Conservation (phyloP, 2,329 filamentous ascomycete species). For the Akanthomyces muscarius region DNA sequence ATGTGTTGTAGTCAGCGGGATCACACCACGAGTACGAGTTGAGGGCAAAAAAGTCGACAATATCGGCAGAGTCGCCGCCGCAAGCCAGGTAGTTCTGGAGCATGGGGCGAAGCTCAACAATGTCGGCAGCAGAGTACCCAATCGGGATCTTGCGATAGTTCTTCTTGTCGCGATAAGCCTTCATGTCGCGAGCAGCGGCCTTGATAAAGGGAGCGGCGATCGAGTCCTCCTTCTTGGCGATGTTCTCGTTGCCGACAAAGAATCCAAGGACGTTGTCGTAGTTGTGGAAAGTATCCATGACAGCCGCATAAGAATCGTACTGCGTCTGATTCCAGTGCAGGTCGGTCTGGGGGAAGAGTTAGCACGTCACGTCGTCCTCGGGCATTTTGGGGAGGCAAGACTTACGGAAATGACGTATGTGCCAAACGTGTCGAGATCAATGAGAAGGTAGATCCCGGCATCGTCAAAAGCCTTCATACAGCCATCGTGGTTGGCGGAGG, state of each 20-base stretch:
- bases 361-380: constrained; percentile 8
- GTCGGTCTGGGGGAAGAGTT: constrained; percentile 38
- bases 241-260: constrained; percentile 85
- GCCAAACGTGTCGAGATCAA: constrained; percentile 75
- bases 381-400: background rate
- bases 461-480: constrained; percentile 80
- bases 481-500: constrained; percentile 63
- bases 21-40: constrained; percentile 86
- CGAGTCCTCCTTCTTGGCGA: constrained; percentile 58
- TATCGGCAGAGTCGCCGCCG: constrained; percentile 63
- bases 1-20: constrained; percentile 49
- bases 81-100: constrained; percentile 73
- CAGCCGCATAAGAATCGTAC: constrained; percentile 61
- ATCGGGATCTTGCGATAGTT: constrained; percentile 77
- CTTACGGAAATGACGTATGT: constrained; percentile 62
- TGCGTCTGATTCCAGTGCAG: constrained; percentile 72
- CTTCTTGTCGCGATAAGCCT: constrained; percentile 71
- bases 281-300: constrained; percentile 71
- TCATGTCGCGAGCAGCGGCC: constrained; percentile 75
- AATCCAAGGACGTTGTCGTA: constrained; percentile 81
- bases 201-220: constrained; percentile 77
- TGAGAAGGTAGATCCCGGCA: constrained; percentile 76
- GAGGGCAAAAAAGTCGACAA: constrained; percentile 77
- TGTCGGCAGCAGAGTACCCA: constrained; percentile 85
- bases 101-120: constrained; percentile 61